A percentile compares a stretch with the other conserved stretches of the same genome.
phyloP scores from a whole-genome alignment of 305 asterid genomes.

The Rubia peregrina region DNA sequence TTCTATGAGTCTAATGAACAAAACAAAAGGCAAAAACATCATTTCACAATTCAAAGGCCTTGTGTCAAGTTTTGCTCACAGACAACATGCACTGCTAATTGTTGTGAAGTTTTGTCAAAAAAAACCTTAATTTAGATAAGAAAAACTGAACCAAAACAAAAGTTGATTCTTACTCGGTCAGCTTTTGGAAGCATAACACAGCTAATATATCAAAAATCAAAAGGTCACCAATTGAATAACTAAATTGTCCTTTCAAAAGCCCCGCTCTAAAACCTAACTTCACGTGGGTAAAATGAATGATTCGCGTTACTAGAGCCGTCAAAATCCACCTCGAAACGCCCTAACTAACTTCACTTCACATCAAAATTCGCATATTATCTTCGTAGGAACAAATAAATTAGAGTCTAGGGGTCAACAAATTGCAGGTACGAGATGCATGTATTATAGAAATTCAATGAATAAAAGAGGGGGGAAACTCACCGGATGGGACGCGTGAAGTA shows the following conservation, averaged over 20 bases:
- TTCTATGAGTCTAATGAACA: neutral
- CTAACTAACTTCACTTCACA: neutral
- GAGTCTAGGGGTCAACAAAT: neutral
- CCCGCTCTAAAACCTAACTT: no score
- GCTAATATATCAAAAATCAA: no score
- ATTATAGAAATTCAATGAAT: neutral
- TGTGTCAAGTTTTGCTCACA: neutral
- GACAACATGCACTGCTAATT: neutral
- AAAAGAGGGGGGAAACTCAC: neutral
- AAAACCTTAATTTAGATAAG: no score
- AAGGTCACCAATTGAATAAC: no score
- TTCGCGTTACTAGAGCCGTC: neutral
- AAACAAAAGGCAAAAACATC: neutral
- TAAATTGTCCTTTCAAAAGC: no score
- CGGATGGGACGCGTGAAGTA: no score
- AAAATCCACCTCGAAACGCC: neutral
- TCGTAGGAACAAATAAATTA: no score
- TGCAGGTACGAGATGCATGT: no score
- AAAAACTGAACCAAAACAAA: no score
- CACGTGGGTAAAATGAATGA: no score
- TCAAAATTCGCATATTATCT: neutral
- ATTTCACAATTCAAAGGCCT: neutral
- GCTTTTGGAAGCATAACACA: no score
- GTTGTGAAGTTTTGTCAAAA: neutral
- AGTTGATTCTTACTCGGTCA: no score